A percentile compares a stretch with the other conserved stretches of the same genome.
phyloP scores from a whole-genome alignment of 176 grass and related monocot species.

The Rhynchospora tenuis region DNA sequence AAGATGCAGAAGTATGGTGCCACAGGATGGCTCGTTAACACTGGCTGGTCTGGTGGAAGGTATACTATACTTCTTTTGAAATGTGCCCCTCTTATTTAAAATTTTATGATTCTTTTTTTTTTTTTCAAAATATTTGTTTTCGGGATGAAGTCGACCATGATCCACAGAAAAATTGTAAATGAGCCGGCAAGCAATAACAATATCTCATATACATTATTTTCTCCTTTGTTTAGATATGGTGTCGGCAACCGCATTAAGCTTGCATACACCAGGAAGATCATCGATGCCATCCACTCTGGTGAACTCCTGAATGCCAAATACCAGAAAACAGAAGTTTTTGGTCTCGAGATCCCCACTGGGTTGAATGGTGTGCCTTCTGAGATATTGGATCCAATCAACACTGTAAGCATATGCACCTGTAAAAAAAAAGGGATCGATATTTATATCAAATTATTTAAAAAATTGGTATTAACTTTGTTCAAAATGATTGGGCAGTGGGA shows the following conservation, averaged over 20 bases:
- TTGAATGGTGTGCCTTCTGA: conserved; percentile 75
- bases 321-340: conserved; percentile 82
- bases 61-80: conserved; percentile 14
- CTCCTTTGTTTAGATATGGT: conserved; percentile 54
- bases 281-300: conserved; percentile 94
- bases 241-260: conserved; percentile 94
- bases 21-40: conserved; percentile 98
- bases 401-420: conserved; percentile 38
- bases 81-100: neutral
- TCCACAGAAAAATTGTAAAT: neutral
- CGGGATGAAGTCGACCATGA: neutral
- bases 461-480: neutral
- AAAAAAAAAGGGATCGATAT: neutral
- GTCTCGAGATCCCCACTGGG: conserved; percentile 83
- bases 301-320: conserved; percentile 75
- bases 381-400: conserved; percentile 93
- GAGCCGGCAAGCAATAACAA: neutral
- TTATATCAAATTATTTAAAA: neutral
- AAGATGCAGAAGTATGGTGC: conserved; percentile 98
- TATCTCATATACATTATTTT: neutral
- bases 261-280: conserved; percentile 84
- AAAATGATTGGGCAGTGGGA: conserved; percentile 46
- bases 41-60: conserved; percentile 98
- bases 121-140: neutral
- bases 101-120: neutral